Evolutionary conservation across 106 monocot species (phyloP).

Genomic region (Dendrobium officinale): DNA sequence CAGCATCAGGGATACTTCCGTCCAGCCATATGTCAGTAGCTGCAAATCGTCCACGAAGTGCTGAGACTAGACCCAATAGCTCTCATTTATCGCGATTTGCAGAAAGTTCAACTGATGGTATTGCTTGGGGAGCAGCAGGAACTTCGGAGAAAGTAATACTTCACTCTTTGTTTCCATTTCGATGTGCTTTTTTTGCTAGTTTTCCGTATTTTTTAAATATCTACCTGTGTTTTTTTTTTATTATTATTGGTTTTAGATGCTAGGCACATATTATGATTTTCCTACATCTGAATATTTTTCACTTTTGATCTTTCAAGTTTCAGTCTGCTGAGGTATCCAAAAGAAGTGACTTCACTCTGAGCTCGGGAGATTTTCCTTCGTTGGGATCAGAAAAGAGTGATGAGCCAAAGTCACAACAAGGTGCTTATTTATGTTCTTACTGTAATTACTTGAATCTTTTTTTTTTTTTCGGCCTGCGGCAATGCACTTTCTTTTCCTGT

Average conservation of each 20-base stretch:
- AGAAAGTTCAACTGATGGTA: constrained; percentile 41
- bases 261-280: neutral
- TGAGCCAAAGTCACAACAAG: constrained; percentile 34
- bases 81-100: constrained; percentile 82
- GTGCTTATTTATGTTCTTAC: constrained; percentile 21
- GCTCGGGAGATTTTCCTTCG: constrained; percentile 89
- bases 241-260: neutral
- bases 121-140: constrained; percentile 29
- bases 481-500: neutral
- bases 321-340: constrained; percentile 38
- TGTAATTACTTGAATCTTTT: neutral
- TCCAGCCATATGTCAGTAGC: constrained; percentile 35
- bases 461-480: neutral
- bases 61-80: constrained; percentile 82
- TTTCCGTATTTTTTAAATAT: too few species aligned
- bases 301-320: neutral
- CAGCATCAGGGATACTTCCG: constrained; percentile 65
- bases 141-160: constrained; percentile 46
- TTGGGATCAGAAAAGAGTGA: constrained; percentile 72
- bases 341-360: constrained; percentile 50
- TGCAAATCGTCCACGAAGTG: constrained; percentile 82
- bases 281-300: neutral
- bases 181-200: too few species aligned
- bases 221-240: neutral
- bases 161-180: neutral